Percentiles rank a stretch among this genome's conserved stretches.
phyloP scores from a whole-genome alignment of 768 basidiomycete genomes.

The Pulveroboletus sp. region DNA sequence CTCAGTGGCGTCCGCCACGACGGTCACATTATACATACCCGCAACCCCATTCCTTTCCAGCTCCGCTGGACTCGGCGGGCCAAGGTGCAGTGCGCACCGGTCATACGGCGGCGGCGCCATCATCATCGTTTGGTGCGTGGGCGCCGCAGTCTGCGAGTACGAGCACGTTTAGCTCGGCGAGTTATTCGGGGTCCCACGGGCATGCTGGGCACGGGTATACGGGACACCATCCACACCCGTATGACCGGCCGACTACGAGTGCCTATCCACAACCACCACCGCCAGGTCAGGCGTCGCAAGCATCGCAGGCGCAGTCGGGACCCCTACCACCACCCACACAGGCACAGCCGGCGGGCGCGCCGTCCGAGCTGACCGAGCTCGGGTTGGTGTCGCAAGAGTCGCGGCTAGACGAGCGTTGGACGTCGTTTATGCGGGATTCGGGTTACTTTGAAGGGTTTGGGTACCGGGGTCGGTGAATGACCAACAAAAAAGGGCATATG shows the following conservation, averaged over 20 bases:
- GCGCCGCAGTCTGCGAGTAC: conserved; percentile 2
- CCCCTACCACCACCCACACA: too few species aligned
- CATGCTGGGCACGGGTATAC: not conserved
- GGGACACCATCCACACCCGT: conserved; percentile 17
- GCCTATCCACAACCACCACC: conserved; percentile 1
- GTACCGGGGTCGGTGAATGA: conserved; percentile 21
- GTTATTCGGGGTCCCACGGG: conserved; percentile 3
- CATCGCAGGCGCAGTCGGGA: not conserved
- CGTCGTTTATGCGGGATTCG: conserved; percentile 59
- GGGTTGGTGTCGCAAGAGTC: conserved; percentile 59
- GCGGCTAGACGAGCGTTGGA: conserved; percentile 56
- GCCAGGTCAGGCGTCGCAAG: not conserved
- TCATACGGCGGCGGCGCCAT: conserved; percentile 12
- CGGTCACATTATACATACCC: conserved; percentile 29
- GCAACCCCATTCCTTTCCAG: conserved; percentile 11
- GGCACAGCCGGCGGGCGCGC: conserved; percentile 16
- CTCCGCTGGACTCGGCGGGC: conserved; percentile 1
- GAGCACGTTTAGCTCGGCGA: conserved; percentile 4
- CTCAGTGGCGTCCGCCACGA: conserved; percentile 29
- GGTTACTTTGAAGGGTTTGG: conserved; percentile 41
- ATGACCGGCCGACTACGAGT: conserved; percentile 7
- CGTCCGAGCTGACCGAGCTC: conserved; percentile 52
- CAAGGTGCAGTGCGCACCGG: too few species aligned
- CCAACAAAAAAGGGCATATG: not conserved
- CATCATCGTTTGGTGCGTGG: conserved; percentile 15